Percentiles rank a stretch among this genome's conserved stretches.
Conservation (phyloP, 2,329 filamentous ascomycete species). For the Clonostachys chloroleuca region DNA sequence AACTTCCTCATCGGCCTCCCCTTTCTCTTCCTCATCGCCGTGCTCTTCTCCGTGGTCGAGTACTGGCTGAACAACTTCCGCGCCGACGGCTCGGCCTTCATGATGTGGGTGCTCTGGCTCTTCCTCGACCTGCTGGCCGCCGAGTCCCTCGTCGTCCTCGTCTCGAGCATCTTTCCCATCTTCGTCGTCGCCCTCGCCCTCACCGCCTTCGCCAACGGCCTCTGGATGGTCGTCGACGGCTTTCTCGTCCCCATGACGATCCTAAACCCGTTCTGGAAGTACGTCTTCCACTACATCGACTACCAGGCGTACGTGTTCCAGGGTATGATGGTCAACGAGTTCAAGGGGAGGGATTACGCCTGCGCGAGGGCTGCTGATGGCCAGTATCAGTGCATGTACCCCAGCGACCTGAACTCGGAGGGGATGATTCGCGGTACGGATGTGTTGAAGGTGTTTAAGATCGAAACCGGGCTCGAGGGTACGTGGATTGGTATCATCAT, state of each 20-base stretch:
- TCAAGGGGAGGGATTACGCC: constrained; percentile 57
- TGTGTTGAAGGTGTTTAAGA: constrained; percentile 68
- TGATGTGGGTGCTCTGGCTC: constrained; percentile 77
- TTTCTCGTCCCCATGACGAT: constrained; percentile 72
- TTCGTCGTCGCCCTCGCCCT: constrained; percentile 78
- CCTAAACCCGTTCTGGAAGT: constrained; percentile 80
- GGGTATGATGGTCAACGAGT: constrained; percentile 93
- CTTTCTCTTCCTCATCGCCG: constrained; percentile 72
- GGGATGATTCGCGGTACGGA: constrained; percentile 69
- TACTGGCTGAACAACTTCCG: constrained; percentile 81
- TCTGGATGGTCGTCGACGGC: constrained; percentile 85
- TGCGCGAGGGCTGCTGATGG: constrained; percentile 38
- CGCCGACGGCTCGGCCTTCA: constrained; percentile 61
- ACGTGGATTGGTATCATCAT: constrained; percentile 74
- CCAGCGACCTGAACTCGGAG: constrained; percentile 53
- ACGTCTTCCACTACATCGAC: constrained; percentile 85
- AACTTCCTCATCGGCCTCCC: constrained; percentile 83
- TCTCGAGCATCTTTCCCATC: constrained; percentile 68
- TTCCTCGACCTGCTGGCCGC: constrained; percentile 81
- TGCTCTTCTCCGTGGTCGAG: constrained; percentile 70
- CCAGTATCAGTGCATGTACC: constrained; percentile 67
- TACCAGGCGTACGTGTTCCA: constrained; percentile 86
- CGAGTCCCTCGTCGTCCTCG: constrained; percentile 75
- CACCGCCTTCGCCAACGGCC: constrained; percentile 79
- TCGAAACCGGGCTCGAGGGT: constrained; percentile 64